These are phyloP conservation scores for Trichomonascus vanleenenianus DNA, from an alignment of 805 yeast species.

Conservation along the genomic window DNA sequence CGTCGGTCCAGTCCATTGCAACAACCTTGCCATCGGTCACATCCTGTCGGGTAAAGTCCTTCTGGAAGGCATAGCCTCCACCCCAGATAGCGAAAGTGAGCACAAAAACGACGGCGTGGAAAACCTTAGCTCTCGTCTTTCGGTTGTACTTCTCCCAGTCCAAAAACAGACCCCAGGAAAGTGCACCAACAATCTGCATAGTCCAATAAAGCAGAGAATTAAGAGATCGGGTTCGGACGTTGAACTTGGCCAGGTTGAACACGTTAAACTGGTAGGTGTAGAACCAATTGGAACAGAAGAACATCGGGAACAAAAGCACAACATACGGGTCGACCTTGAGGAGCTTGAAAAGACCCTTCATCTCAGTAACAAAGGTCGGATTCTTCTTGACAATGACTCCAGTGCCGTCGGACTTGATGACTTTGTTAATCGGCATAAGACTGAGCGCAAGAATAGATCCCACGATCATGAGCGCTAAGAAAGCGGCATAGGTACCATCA, in stretches of 20 bases:
- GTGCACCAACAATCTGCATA: constrained; percentile 52
- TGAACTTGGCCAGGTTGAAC: constrained; percentile 47
- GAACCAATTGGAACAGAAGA: constrained; percentile 58
- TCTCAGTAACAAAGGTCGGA: constrained; percentile 41
- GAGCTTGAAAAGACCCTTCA: constrained; percentile 34
- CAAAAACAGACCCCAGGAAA: constrained; percentile 39
- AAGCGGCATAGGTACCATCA: constrained; percentile 48
- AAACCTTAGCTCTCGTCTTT: constrained; percentile 38
- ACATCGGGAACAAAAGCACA: constrained; percentile 49
- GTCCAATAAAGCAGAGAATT: constrained; percentile 56
- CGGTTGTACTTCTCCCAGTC: constrained; percentile 39
- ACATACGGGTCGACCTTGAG: constrained; percentile 39
- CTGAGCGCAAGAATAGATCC: constrained; percentile 40
- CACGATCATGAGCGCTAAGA: constrained; percentile 41
- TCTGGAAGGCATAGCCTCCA: constrained; percentile 46
- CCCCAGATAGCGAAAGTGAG: constrained; percentile 48
- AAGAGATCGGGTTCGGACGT: constrained; percentile 52
- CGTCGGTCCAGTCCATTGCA: constrained; percentile 40
- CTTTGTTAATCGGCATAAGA: constrained; percentile 43
- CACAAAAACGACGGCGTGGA: constrained; percentile 33
- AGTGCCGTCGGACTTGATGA: constrained; percentile 43
- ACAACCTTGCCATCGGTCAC: constrained; percentile 17
- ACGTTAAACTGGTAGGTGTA: constrained; percentile 59
- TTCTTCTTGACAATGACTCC: constrained; percentile 38
- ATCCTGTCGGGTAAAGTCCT: constrained; percentile 34